Conservation (phyloP, 768 basidiomycete species). For the Tricholoma terreum region DNA sequence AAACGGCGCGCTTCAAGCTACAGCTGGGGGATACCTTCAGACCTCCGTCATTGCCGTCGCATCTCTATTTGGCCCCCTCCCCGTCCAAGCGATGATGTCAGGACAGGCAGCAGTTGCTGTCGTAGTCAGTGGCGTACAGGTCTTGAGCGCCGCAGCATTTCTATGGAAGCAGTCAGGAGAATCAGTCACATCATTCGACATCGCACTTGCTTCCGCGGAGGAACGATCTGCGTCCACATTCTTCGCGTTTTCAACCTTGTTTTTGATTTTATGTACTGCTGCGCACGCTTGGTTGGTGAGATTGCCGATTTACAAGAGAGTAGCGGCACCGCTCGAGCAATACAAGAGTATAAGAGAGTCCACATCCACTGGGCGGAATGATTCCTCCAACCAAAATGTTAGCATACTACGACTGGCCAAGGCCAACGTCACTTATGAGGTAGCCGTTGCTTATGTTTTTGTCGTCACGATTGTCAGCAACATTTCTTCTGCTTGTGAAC, state of each 20-base stretch:
- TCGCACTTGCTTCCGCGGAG: slow-evolving; percentile 44
- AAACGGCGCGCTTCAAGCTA: slow-evolving; percentile 56
- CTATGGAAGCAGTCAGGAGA: slow-evolving; percentile 42
- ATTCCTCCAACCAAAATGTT: slow-evolving; percentile 32
- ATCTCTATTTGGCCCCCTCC: slow-evolving; percentile 69
- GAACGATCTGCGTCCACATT: slow-evolving; percentile 71
- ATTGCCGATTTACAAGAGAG: slow-evolving; percentile 55
- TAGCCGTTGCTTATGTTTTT: slow-evolving; percentile 76
- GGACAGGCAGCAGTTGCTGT: slow-evolving; percentile 88
- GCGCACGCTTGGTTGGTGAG: slow-evolving; percentile 58
- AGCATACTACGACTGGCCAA: slow-evolving; percentile 54
- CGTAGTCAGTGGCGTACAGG: slow-evolving; percentile 73
- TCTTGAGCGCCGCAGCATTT: slow-evolving; percentile 59
- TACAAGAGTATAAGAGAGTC: slow-evolving; percentile 25
- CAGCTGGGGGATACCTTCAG: slow-evolving; percentile 70
- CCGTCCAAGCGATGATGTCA: slow-evolving; percentile 74
- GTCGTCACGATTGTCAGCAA: slow-evolving; percentile 70
- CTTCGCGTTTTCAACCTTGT: slow-evolving; percentile 67
- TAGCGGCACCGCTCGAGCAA: slow-evolving; percentile 48
- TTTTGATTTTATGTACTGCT: slow-evolving; percentile 51
- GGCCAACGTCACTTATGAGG: slow-evolving; percentile 64
- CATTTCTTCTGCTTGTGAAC: background rate
- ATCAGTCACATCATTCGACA: slow-evolving; percentile 24
- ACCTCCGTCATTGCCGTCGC: slow-evolving; percentile 79
- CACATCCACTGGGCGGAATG: slow-evolving; percentile 27